Evolutionary conservation across 1,284 basidiomycete genomes (phyloP).

Genomic region (Trichosporon sp.): DNA sequence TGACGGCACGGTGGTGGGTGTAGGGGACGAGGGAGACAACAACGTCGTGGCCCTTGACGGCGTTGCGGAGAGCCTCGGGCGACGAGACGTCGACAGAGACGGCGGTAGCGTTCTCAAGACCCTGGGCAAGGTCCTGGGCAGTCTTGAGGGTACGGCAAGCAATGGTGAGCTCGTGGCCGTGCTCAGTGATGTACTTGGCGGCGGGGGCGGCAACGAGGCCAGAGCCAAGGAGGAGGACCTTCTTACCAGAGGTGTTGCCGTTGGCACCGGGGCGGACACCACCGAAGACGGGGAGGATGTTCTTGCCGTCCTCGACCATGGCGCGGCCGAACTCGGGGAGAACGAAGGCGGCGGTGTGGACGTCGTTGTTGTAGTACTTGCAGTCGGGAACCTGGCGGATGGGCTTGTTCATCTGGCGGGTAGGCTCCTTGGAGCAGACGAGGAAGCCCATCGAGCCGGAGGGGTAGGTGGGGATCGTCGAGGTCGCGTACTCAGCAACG

Average conservation of each 20-base stretch:
- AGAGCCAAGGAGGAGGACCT: conserved; percentile 86
- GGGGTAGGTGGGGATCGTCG: conserved; percentile 96
- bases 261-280: conserved; percentile 53
- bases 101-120: conserved; percentile 65
- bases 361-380: conserved; percentile 19
- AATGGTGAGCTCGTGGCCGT: conserved; percentile 74
- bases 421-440: conserved; percentile 75
- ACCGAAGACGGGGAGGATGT: conserved; percentile 64
- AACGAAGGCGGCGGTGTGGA: conserved; percentile 63
- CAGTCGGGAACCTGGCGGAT: conserved; percentile 64
- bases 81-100: conserved; percentile 80
- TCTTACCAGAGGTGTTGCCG: conserved; percentile 56
- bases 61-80: conserved; percentile 66
- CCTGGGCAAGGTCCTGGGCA: conserved; percentile 65
- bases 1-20: conserved; percentile 83
- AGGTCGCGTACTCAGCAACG: conserved; percentile 85
- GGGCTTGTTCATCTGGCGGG: conserved; percentile 66
- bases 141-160: conserved; percentile 79
- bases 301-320: conserved; percentile 65
- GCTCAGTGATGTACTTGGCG: conserved; percentile 86
- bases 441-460: conserved; percentile 96
- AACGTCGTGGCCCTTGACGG: conserved; percentile 81
- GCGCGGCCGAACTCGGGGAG: conserved; percentile 87
- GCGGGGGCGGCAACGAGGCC: conserved; percentile 93
- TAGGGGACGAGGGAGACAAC: conserved; percentile 98